A percentile compares a stretch with the other conserved stretches of the same genome.
phyloP scores from a whole-genome alignment of 1,284 basidiomycete genomes.

The Cystodermella granulosa region DNA sequence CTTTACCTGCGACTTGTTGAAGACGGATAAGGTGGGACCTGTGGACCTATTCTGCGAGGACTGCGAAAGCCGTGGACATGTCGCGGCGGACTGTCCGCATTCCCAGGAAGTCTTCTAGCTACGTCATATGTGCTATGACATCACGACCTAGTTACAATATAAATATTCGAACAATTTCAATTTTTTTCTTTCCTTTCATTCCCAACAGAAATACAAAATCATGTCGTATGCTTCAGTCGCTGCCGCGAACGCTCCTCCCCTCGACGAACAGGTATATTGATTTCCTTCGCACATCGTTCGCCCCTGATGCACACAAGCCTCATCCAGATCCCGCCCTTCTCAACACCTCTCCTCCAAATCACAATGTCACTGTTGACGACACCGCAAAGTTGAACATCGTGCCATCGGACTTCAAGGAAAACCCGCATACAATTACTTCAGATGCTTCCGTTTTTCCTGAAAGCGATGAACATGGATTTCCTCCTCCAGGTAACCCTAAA shows the following conservation, averaged over 20 bases:
- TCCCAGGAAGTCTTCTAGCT: conserved; percentile 72
- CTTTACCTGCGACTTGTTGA: conserved; percentile 66
- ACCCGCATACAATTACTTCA: conserved; percentile 41
- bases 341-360: conserved; percentile 48
- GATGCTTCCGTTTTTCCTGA: conserved; percentile 7
- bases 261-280: conserved; percentile 40
- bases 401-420: conserved; percentile 45
- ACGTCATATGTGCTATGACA: too few species aligned
- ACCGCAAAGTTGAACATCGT: conserved; percentile 54
- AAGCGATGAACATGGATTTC: neutral
- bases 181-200: too few species aligned
- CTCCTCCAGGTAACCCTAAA: conserved; percentile 10
- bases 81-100: conserved; percentile 68
- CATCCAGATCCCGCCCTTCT: conserved; percentile 59
- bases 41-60: conserved; percentile 61
- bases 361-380: conserved; percentile 45
- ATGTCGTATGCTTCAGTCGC: conserved; percentile 69
- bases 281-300: conserved; percentile 5
- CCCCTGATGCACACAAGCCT: conserved; percentile 40
- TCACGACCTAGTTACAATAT: too few species aligned
- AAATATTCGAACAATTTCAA: too few species aligned
- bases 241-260: conserved; percentile 52
- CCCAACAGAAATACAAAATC: too few species aligned
- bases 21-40: conserved; percentile 31
- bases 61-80: conserved; percentile 70